Percentiles rank a stretch among this genome's conserved stretches.
These are phyloP conservation scores for Dillenia suffruticosa DNA, from an alignment of 164 flowering plant genomes.

Conservation along the genomic window DNA sequence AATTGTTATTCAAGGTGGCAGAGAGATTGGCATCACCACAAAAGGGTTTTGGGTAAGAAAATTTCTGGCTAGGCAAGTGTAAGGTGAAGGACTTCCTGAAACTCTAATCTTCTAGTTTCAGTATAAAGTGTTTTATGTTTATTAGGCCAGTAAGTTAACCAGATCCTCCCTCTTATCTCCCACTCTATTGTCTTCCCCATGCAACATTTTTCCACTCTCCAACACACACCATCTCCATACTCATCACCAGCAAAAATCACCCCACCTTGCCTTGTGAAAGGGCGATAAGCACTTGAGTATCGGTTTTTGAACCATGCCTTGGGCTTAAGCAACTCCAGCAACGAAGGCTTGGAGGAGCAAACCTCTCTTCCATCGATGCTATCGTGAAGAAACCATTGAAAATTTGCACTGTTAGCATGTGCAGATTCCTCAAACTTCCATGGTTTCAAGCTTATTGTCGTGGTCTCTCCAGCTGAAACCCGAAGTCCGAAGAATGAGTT, in stretches of 20 bases:
- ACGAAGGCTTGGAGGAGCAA: slow-evolving; percentile 66
- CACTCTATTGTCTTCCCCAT: slow-evolving; percentile 72
- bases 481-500: slow-evolving; percentile 42
- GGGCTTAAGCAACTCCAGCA: slow-evolving; percentile 49
- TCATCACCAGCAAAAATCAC: slow-evolving; percentile 83
- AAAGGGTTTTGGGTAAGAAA: too few relatives aligned
- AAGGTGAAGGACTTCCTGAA: slow-evolving; percentile 51
- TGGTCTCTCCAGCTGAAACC: slow-evolving; percentile 51
- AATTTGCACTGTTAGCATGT: slow-evolving; percentile 47
- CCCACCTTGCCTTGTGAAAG: slow-evolving; percentile 90
- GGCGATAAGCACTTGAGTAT: slow-evolving; percentile 64
- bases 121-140: slow-evolving; percentile 51
- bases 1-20: too few relatives aligned
- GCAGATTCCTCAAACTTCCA: slow-evolving; percentile 93
- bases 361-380: slow-evolving; percentile 75
- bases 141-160: slow-evolving; percentile 93
- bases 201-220: slow-evolving; percentile 65
- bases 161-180: slow-evolving; percentile 76
- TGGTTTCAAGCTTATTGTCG: slow-evolving; percentile 59
- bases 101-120: slow-evolving; percentile 75
- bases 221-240: slow-evolving; percentile 73
- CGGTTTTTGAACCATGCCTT: slow-evolving; percentile 80
- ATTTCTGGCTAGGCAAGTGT: slow-evolving; percentile 26
- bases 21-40: too few relatives aligned
- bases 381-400: slow-evolving; percentile 87